Evolutionary conservation across 176 grass and related monocot species (phyloP).

Genomic region (Oryza officinalis): DNA sequence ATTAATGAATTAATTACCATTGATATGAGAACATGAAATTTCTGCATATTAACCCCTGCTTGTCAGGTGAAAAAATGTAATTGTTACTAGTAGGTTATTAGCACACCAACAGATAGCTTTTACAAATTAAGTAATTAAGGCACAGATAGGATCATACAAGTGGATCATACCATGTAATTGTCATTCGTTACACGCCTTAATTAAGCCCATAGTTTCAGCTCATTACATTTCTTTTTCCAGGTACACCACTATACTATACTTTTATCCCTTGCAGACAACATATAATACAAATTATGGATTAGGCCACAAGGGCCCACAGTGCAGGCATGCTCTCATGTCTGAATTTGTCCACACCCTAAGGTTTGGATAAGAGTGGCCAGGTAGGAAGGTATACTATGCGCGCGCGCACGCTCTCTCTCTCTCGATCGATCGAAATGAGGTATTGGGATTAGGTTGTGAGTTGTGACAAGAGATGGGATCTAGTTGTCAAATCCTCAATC

Average conservation of each 20-base stretch:
- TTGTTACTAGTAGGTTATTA: background rate
- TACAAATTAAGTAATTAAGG: background rate
- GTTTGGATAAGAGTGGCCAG: conserved; percentile 32
- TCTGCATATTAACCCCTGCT: background rate
- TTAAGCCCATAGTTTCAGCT: background rate
- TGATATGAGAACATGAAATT: background rate
- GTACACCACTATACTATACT: background rate
- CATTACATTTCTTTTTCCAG: background rate
- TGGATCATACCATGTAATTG: background rate
- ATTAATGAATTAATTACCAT: background rate
- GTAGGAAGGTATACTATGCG: background rate
- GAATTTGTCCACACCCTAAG: conserved; percentile 21
- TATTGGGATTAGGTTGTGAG: background rate
- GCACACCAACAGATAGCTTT: background rate
- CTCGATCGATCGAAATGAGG: background rate
- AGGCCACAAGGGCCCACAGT: background rate
- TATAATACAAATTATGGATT: background rate
- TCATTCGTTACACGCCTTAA: background rate
- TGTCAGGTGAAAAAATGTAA: background rate
- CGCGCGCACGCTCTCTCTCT: too few relatives aligned
- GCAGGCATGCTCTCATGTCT: background rate
- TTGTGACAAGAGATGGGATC: conserved; percentile 10
- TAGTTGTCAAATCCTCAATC: conserved; percentile 26
- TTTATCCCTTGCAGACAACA: background rate
- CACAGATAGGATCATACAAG: background rate